Evolutionary conservation across 805 yeast genomes (phyloP), one percentile per base, ranked within the genome.

Genomic region (Saccharomycopsis capsularis): DNA sequence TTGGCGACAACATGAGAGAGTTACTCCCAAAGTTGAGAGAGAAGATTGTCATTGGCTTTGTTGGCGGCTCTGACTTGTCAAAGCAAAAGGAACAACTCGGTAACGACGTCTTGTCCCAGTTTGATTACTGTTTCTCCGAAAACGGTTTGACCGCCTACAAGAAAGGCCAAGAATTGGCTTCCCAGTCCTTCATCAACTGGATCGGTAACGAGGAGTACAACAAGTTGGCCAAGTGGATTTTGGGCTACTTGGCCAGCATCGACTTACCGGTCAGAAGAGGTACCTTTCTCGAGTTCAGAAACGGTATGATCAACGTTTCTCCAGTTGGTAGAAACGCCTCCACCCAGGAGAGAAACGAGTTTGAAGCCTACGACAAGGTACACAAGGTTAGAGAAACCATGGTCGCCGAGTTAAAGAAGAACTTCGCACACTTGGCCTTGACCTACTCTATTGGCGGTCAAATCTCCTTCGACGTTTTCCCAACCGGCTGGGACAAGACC

Each of bases 401-500:
- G 76, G 98, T 93, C 56, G 72, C 70, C 47, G 96, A 95, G 46
- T 77, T 93, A 64, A 85, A 78, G 70, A 78, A 79, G 64, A 78
- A 81, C 63, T 93, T 93, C 76, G 68, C 91, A 50, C 91, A 90
- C 68, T 74, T 74, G 62, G 85, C 83, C 49, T 78, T 93, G 64
- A 91, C 98, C 58, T 93, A 85, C 78, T 93, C 99, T 52, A 93
- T 93, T 57, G 99, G 99, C 69, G 99, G 99, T 60, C 98, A 93
- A 78, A 93, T 93, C 68, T 91, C 98, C 32, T 93, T 93, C 63
- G 99, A 93, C 64, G 98, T 93, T 56, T 93, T 93, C 91, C 99
- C 99, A 74, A 87, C 96, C 56, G 99, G 99, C 64, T 93, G 99
- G 99, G 99, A 93, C 72, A 93, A 93, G 80, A 93, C 99, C 55